Conservation (phyloP, 805 yeast species). For the Lipomyces yamadae region DNA sequence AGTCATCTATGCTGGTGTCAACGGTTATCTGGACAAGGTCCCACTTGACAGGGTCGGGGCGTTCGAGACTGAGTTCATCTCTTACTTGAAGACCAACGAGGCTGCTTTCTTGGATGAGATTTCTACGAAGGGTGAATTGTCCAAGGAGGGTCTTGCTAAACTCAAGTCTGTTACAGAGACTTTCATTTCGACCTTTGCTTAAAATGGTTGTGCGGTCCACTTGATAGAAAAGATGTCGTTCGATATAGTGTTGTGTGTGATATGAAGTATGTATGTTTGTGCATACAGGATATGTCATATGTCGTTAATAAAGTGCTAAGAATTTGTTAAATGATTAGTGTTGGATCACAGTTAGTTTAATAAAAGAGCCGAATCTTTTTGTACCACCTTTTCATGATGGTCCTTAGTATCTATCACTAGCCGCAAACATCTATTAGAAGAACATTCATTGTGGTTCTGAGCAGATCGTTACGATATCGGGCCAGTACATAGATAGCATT, state of each 20-base stretch:
- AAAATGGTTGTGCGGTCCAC: constrained; percentile 14
- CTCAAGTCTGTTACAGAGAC: constrained; percentile 91
- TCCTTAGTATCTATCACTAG: too few relatives aligned
- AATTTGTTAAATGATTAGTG: neutral
- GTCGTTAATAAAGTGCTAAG: neutral
- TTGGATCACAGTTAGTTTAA: constrained; percentile 1
- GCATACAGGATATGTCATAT: neutral
- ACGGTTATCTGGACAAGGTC: constrained; percentile 93
- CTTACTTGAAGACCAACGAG: constrained; percentile 91
- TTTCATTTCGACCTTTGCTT: constrained; percentile 80
- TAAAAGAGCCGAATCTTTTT: neutral
- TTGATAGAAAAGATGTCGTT: neutral
- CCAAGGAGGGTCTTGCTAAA: constrained; percentile 82
- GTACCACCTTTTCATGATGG: neutral
- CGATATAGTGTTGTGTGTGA: neutral
- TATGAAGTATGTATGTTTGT: neutral
- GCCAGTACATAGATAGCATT: too few relatives aligned
- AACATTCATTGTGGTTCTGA: too few relatives aligned
- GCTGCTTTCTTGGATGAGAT: constrained; percentile 80
- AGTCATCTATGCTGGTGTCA: constrained; percentile 98
- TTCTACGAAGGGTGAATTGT: constrained; percentile 85
- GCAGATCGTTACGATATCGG: too few relatives aligned
- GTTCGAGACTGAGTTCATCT: constrained; percentile 90
- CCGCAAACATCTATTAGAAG: too few relatives aligned
- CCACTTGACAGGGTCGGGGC: constrained; percentile 85